phyloP scores from a whole-genome alignment of 2,329 filamentous ascomycete genomes.

The Xenoacremonium recifei region DNA sequence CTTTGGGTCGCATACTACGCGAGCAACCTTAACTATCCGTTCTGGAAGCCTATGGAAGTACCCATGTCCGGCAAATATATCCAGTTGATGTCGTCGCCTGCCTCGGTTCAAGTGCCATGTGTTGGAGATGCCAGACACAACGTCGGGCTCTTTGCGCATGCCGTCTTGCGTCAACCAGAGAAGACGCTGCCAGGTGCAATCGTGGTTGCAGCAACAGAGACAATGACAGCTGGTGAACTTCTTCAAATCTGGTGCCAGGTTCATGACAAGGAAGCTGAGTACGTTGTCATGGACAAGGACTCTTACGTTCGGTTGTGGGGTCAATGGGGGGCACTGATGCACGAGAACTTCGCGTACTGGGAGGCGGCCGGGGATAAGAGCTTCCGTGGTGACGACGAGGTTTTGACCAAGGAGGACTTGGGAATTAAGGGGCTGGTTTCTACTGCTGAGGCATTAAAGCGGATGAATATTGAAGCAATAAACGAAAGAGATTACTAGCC shows the following conservation, averaged over 20 bases:
- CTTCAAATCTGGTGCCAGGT: conserved; percentile 29
- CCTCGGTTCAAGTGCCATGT: conserved; percentile 24
- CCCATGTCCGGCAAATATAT: conserved; percentile 21
- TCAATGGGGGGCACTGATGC: conserved; percentile 27
- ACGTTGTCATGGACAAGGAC: conserved; percentile 23
- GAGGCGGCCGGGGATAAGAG: conserved; percentile 21
- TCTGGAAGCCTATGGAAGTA: conserved; percentile 9
- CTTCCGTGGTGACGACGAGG: conserved; percentile 17
- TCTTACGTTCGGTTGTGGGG: conserved; percentile 30
- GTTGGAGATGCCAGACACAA: conserved; percentile 33
- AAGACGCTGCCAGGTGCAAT: conserved; percentile 26
- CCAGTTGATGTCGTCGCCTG: conserved; percentile 24
- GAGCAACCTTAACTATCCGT: conserved; percentile 26
- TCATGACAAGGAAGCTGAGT: conserved; percentile 23
- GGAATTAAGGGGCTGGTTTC: conserved; percentile 17
- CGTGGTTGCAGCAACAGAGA: conserved; percentile 27
- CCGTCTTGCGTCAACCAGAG: conserved; percentile 29
- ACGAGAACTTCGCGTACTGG: conserved; percentile 26
- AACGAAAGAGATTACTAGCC: too few relatives aligned
- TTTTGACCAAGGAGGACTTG: conserved; percentile 25
- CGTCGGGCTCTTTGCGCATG: conserved; percentile 30
- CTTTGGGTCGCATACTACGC: conserved; percentile 36
- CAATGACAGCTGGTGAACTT: conserved; percentile 24
- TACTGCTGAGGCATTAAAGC: too few relatives aligned
- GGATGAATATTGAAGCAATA: too few relatives aligned